Evolutionary conservation across 2,329 filamentous ascomycete genomes (phyloP), one percentile per base, ranked within the genome.

Genomic region (Fusarium devonianum): DNA sequence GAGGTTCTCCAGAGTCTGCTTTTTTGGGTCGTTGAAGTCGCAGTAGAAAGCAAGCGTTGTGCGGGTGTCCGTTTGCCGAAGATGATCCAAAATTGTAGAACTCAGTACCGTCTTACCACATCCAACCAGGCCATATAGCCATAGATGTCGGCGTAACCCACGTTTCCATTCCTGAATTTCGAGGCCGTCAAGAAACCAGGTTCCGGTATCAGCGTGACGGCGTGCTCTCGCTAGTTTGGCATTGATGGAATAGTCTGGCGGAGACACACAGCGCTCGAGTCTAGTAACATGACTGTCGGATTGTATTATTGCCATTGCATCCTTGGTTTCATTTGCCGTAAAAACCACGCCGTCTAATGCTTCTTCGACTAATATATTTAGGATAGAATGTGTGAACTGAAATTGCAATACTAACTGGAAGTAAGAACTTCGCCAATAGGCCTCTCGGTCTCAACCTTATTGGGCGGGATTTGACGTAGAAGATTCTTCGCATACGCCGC

Each of bases 401-500:
- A n/a, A n/a, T 12, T 35, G 14, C 28, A n/a, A 16, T 3, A 39
- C 43, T 39, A 22, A 49, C 45, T 42, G 10, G 32, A 42, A 35
- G 17, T 13, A 3, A 55, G 26, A 3, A 53, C 17, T 17, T 53
- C 50, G 2, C 13, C 29, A 3, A 60, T 47, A 7, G 18, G 40
- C 10, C 16, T 37, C 23, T 43, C n/a, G n/a, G n/a, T n/a, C n/a
- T n/a, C n/a, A n/a, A n/a, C n/a, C n/a, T n/a, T n/a, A n/a, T n/a
- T n/a, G 6, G 49, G 52, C 1, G 53, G 14, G 17, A 67, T 57
- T 12, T 38, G 32, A 1, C 7, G 4, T 2, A 68, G 19, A 4
- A 68, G 47, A 14, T 67, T 60, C 39, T 58, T 68, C 0, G 50
- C 46, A 36, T 48, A 57, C 4, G 46, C 69, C 0, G 70, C 69